Percentiles rank a stretch among this genome's conserved stretches.
phyloP scores from a whole-genome alignment of 2,329 filamentous ascomycete species.

The Drechmeria coniospora region DNA sequence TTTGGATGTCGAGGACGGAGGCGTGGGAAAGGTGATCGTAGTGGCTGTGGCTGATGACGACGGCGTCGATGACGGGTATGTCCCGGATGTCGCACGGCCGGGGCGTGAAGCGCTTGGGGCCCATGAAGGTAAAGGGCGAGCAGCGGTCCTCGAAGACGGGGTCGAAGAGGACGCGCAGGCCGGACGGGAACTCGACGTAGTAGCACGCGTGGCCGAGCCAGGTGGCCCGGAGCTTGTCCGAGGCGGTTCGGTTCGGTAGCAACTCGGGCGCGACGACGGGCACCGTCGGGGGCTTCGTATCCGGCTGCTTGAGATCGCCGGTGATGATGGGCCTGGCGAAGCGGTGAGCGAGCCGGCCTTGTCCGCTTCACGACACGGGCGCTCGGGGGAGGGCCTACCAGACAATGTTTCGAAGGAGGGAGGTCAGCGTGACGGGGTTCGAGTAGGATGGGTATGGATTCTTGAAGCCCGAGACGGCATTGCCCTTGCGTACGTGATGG shows the following conservation, averaged over 20 bases:
- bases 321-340: conserved; percentile 19
- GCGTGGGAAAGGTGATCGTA: conserved; percentile 81
- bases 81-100: conserved; percentile 63
- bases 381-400: conserved; percentile 14
- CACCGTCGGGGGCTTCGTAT: conserved; percentile 51
- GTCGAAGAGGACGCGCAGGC: conserved; percentile 80
- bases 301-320: conserved; percentile 30
- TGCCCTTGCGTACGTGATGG: conserved; percentile 30
- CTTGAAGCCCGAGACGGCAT: conserved; percentile 26
- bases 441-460: conserved; percentile 35
- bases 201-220: conserved; percentile 95
- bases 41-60: conserved; percentile 78
- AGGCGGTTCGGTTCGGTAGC: conserved; percentile 41
- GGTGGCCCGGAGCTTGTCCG: conserved; percentile 56
- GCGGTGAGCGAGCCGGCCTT: neutral
- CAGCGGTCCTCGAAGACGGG: conserved; percentile 86
- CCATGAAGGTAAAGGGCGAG: conserved; percentile 54
- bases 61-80: conserved; percentile 60
- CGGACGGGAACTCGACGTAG: conserved; percentile 76
- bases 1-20: conserved; percentile 55
- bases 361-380: neutral
- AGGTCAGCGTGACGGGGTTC: conserved; percentile 7
- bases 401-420: conserved; percentile 16
- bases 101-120: conserved; percentile 65
- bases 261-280: conserved; percentile 53